Evolutionary conservation across 192 early-diverging fungal genomes (phyloP).

Genomic region (Phlyctochytrium planicorne): DNA sequence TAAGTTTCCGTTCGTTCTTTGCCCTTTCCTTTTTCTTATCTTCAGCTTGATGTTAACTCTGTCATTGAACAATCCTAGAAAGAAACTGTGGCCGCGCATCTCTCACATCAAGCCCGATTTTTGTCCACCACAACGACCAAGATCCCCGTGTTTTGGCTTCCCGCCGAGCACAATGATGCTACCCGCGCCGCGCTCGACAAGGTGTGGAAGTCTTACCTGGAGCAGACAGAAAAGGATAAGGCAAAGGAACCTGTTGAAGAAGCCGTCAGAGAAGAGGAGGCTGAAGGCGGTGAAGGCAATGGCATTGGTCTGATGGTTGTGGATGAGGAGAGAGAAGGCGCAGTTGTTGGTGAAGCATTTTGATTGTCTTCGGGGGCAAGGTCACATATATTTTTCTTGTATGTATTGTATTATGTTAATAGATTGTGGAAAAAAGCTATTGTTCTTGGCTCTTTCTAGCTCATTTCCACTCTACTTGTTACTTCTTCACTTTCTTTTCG

Average conservation of each 20-base stretch:
- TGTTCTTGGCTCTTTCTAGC: no score
- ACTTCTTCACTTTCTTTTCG: no score
- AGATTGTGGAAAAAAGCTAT: no score
- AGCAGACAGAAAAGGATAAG: not conserved
- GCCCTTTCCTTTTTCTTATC: slow-evolving; percentile 7
- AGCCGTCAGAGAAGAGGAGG: not conserved
- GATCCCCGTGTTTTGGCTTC: slow-evolving; percentile 7
- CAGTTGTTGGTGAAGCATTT: slow-evolving; percentile 6
- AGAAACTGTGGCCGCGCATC: not conserved
- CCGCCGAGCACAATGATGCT: slow-evolving; percentile 9
- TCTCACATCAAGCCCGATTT: not conserved
- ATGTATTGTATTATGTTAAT: no score
- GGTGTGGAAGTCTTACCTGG: not conserved
- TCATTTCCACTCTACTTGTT: no score
- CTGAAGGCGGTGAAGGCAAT: not conserved
- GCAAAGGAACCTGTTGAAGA: not conserved
- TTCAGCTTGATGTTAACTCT: slow-evolving; percentile 12
- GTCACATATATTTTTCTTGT: no score
- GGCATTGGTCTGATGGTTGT: not conserved
- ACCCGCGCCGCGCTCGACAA: slow-evolving; percentile 2
- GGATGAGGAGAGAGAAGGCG: not conserved
- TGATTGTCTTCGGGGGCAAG: slow-evolving; percentile 3
- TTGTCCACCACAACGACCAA: not conserved
- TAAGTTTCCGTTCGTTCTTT: no score
- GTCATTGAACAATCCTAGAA: slow-evolving; percentile 21